Base-by-base conservation (phyloP, 148 eudicot genomes). In the Gaultheria prostrata region DNA sequence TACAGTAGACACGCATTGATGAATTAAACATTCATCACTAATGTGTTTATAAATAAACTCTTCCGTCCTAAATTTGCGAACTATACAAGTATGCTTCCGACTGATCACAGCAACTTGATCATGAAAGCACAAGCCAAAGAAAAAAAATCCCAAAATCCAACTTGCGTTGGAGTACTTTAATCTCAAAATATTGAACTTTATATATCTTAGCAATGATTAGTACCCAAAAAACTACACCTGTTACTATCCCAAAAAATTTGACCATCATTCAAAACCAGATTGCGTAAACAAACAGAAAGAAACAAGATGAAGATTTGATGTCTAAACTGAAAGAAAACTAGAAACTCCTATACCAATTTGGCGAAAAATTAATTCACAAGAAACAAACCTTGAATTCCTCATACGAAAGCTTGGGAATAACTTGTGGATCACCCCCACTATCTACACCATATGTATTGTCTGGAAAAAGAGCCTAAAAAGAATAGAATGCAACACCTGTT, bases 371-470 rank as follows among this genome's bases (percentile, higher is more conserved):
- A 72, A 72, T 35, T 45, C 9, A 20, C 49, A 61, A 43, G 80
- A 78, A 78, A 82, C 85, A 28, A 84, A 97, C 99, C 99, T 93
- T 94, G 89, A 97, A 97, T 87, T 97, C 90, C 83, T 94, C 95
- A 90, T 87, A 97, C 59, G 97, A 93, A 20, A 97, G 96, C 77
- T 91, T 92, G 21, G 99, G 99, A 84, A 97, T 97, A 61, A 87
- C 97, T 88, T 87, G 88, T 80, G 99, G 99, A 90, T 97, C 99
- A 79, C 99, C 99, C 53, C 99, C 99, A 86, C 99, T 97, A 69
- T 97, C 99, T 83, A 97, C 99, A 63, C 99, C 98, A 89, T 97
- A 97, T 48, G 98, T 89, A 86, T 94, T 97, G 88, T 97, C 95
- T 8, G 99, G 99, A 79, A 87, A 93, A 82, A 94, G 90, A 79